Conservation (phyloP, 345 rosid genomes). For the Gossypium bickii region DNA sequence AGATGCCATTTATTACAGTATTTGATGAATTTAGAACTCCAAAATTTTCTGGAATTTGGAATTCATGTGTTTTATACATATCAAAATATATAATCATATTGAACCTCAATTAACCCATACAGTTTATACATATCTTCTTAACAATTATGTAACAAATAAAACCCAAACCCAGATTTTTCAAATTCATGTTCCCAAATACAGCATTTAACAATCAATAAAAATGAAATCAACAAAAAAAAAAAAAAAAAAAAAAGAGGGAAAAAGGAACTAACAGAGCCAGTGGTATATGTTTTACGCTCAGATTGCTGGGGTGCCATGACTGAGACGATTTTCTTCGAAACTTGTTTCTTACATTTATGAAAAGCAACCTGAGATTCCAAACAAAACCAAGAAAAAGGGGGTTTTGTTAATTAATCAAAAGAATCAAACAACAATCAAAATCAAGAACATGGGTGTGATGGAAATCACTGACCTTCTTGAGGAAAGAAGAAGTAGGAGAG, state of each 20-base stretch:
- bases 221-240: not conserved
- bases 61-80: too few species aligned
- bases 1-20: too few species aligned
- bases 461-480: slow-evolving; percentile 28
- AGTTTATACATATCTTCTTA: too few species aligned
- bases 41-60: too few species aligned
- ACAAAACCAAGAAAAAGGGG: too few species aligned
- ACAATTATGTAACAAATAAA: too few species aligned
- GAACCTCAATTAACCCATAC: too few species aligned
- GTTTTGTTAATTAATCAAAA: not conserved
- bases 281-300: slow-evolving; percentile 64
- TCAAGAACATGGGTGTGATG: not conserved
- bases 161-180: not conserved
- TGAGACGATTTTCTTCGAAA: slow-evolving; percentile 57
- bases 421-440: not conserved
- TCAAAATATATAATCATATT: too few species aligned
- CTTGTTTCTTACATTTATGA: slow-evolving; percentile 46
- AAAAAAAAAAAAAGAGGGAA: too few species aligned
- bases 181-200: not conserved
- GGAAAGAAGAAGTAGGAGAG: slow-evolving; percentile 28
- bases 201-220: not conserved
- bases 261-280: slow-evolving; percentile 59
- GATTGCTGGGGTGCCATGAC: slow-evolving; percentile 80
- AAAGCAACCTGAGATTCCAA: slow-evolving; percentile 31
- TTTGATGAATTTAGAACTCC: too few species aligned